These are phyloP conservation scores for Juncus inflexus DNA, from an alignment of 176 grass and related monocot genomes.

Conservation along the genomic window DNA sequence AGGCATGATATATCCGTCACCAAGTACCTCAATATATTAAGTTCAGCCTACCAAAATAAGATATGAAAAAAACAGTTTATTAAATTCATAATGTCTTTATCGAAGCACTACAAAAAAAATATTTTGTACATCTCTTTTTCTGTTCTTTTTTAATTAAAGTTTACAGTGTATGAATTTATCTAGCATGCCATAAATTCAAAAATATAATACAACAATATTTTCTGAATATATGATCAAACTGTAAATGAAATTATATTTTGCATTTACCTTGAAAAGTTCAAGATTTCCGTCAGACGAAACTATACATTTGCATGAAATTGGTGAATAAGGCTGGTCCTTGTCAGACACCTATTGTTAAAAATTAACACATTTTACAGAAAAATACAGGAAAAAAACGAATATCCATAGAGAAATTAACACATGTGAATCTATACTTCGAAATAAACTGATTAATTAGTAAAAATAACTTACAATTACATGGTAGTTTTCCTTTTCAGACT, in stretches of 20 bases:
- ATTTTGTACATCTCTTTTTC: constrained; percentile 6
- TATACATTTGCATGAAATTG: constrained; percentile 63
- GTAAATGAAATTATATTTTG: no score
- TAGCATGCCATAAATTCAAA: background rate
- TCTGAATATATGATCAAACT: no score
- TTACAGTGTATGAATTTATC: background rate
- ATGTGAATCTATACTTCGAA: no score
- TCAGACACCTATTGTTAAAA: constrained; percentile 42
- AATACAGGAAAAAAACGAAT: constrained; percentile 1
- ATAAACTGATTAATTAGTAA: background rate
- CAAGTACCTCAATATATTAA: constrained; percentile 48
- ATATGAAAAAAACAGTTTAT: background rate
- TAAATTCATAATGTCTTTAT: background rate
- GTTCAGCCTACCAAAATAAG: constrained; percentile 45
- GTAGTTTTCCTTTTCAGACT: constrained; percentile 22
- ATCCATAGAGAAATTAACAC: no score
- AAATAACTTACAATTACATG: constrained; percentile 28
- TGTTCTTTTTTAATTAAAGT: background rate
- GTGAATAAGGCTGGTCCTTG: constrained; percentile 42
- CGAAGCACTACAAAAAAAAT: background rate
- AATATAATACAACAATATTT: background rate
- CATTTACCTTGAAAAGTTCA: constrained; percentile 51
- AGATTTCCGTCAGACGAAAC: constrained; percentile 39
- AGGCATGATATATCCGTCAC: constrained; percentile 78
- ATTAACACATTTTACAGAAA: no score